These are phyloP conservation scores for Chalaropsis ovoidea DNA, from an alignment of 2,329 filamentous ascomycete species.

Conservation along the genomic window DNA sequence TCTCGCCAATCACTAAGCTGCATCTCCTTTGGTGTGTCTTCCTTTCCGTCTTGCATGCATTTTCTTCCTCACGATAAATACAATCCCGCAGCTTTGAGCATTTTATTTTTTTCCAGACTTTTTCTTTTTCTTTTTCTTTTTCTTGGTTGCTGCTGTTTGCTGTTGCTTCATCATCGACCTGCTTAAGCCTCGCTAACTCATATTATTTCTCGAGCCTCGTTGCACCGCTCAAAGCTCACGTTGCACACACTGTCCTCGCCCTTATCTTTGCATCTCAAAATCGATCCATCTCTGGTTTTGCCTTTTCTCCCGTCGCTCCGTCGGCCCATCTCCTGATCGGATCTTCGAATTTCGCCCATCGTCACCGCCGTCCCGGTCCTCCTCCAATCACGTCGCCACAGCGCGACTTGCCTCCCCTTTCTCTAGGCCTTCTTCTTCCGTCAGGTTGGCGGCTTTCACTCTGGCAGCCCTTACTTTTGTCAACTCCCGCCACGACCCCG, in stretches of 20 bases:
- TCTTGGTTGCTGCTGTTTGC: not conserved
- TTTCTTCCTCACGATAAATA: conserved; percentile 2
- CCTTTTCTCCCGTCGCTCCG: not conserved
- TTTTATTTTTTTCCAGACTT: not conserved
- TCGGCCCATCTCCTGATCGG: not conserved
- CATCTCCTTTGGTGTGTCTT: not conserved
- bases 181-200: too few species aligned
- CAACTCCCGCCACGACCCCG: conserved; percentile 77
- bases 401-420: conserved; percentile 7
- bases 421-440: conserved; percentile 11
- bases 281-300: not conserved
- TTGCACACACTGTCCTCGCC: not conserved
- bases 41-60: too few species aligned
- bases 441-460: conserved; percentile 26
- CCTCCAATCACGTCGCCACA: not conserved
- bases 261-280: not conserved
- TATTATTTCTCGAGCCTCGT: not conserved
- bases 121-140: not conserved
- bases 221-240: not conserved
- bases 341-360: not conserved
- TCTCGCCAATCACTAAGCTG: conserved; percentile 6
- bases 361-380: not conserved
- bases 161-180: not conserved
- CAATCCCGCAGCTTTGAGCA: not conserved
- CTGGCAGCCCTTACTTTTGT: conserved; percentile 24